A percentile compares a stretch with the other conserved stretches of the same genome.
Evolutionary conservation across 2,329 filamentous ascomycete genomes (phyloP).

Genomic region (Aspergillus sp.): DNA sequence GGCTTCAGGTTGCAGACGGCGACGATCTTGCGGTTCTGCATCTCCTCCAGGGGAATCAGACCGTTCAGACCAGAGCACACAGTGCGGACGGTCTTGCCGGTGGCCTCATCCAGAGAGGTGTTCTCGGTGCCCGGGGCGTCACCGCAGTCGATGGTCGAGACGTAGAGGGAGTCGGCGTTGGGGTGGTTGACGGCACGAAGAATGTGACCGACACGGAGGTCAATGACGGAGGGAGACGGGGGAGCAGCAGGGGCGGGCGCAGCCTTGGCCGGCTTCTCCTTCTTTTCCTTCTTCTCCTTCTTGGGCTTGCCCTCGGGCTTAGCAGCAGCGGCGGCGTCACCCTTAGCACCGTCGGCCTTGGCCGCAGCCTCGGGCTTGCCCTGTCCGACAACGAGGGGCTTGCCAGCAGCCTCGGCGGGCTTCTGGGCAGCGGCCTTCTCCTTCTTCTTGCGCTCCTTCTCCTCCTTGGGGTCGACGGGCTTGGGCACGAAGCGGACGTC

Average conservation of each 20-base stretch:
- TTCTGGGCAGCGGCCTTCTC: constrained; percentile 66
- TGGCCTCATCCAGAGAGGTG: constrained; percentile 74
- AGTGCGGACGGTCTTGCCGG: constrained; percentile 87
- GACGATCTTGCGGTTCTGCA: constrained; percentile 94
- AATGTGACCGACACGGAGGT: constrained; percentile 95
- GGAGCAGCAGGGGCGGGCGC: constrained; percentile 69
- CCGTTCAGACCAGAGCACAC: constrained; percentile 97
- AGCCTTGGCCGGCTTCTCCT: constrained; percentile 76
- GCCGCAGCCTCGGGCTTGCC: constrained; percentile 54
- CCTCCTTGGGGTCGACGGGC: constrained; percentile 84
- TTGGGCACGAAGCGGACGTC: constrained; percentile 86
- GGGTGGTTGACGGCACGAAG: constrained; percentile 94
- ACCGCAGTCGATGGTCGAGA: constrained; percentile 92
- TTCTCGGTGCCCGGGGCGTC: constrained; percentile 84
- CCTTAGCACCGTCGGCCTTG: constrained; percentile 54
- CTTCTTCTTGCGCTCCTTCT: constrained; percentile 96
- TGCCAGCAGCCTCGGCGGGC: constrained; percentile 27
- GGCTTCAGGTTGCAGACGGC: constrained; percentile 98
- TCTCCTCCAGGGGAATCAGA: constrained; percentile 86
- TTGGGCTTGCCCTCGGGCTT: constrained; percentile 55
- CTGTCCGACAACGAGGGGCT: constrained; percentile 42
- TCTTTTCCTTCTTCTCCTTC: constrained; percentile 58
- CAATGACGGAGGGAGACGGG: constrained; percentile 81
- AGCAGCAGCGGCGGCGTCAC: constrained; percentile 43
- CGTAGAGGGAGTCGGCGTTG: constrained; percentile 92